These are phyloP conservation scores for Fusarium luffae DNA, from an alignment of 2,329 filamentous ascomycete genomes.

Conservation along the genomic window DNA sequence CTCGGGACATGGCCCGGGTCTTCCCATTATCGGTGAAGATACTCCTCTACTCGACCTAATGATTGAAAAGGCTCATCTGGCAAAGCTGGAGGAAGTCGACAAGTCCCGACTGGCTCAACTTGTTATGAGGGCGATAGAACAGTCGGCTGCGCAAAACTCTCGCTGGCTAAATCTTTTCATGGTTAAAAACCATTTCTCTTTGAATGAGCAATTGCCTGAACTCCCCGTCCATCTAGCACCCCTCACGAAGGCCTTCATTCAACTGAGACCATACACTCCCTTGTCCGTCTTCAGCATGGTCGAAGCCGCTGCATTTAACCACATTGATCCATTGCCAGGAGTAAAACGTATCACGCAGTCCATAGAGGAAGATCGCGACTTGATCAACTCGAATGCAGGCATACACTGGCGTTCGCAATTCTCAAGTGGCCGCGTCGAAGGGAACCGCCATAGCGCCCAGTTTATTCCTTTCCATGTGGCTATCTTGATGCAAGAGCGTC, in stretches of 20 bases:
- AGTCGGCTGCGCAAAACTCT: slow-evolving; percentile 45
- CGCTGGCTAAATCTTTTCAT: slow-evolving; percentile 51
- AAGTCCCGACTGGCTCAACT: slow-evolving; percentile 37
- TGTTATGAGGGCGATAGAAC: slow-evolving; percentile 40
- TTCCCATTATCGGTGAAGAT: slow-evolving; percentile 25
- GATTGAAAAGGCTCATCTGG: neutral
- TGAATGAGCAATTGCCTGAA: slow-evolving; percentile 40
- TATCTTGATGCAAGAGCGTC: neutral
- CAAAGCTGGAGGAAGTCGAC: neutral
- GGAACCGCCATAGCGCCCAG: neutral
- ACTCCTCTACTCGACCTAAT: slow-evolving; percentile 18
- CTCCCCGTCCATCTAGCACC: slow-evolving; percentile 36
- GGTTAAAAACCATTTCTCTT: slow-evolving; percentile 43
- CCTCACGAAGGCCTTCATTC: slow-evolving; percentile 25
- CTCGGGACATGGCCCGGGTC: neutral
- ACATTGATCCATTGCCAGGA: slow-evolving; percentile 37
- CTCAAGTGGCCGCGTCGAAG: slow-evolving; percentile 2
- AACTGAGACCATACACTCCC: slow-evolving; percentile 30
- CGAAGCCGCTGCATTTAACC: slow-evolving; percentile 33
- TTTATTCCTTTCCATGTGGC: slow-evolving; percentile 14
- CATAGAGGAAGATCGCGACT: slow-evolving; percentile 38
- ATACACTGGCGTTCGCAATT: slow-evolving; percentile 48
- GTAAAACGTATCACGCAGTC: slow-evolving; percentile 40
- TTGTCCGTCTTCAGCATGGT: slow-evolving; percentile 31
- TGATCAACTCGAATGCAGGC: slow-evolving; percentile 46